Percentiles rank a stretch among this genome's conserved stretches.
Conservation (phyloP, 257 asterid genomes). For the Penstemon newberryi region DNA sequence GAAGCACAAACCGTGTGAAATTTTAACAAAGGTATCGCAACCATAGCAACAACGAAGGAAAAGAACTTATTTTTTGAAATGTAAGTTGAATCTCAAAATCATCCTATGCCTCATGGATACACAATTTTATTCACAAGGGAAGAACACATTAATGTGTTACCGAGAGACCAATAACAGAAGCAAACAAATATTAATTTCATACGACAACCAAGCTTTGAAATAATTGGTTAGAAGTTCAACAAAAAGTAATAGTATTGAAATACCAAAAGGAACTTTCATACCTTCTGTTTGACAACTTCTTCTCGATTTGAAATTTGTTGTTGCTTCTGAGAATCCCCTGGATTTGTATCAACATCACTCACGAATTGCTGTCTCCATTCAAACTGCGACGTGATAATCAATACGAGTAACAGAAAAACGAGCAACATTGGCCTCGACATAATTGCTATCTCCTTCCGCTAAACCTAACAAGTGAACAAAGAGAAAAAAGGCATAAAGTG, state of each 20-base stretch:
- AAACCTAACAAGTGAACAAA: constrained; percentile 36
- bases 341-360: constrained; percentile 57
- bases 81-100: not conserved
- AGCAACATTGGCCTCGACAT: constrained; percentile 84
- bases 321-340: constrained; percentile 64
- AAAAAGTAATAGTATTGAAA: not conserved
- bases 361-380: constrained; percentile 84
- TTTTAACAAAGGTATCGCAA: not conserved
- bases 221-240: constrained; percentile 14
- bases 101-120: not conserved
- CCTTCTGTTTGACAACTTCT: constrained; percentile 82
- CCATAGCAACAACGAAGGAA: not conserved
- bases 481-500: constrained; percentile 1
- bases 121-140: constrained; percentile 11
- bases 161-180: constrained; percentile 7
- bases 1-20: not conserved
- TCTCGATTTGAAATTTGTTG: constrained; percentile 60
- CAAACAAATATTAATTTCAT: not conserved
- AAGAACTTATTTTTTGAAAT: not conserved
- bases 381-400: constrained; percentile 78
- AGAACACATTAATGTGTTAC: no score
- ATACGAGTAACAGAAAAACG: constrained; percentile 61
- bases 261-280: constrained; percentile 27
- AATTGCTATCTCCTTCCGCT: constrained; percentile 39
- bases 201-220: not conserved